Conservation (phyloP, 2,329 filamentous ascomycete species). For the Didymella exigua region DNA sequence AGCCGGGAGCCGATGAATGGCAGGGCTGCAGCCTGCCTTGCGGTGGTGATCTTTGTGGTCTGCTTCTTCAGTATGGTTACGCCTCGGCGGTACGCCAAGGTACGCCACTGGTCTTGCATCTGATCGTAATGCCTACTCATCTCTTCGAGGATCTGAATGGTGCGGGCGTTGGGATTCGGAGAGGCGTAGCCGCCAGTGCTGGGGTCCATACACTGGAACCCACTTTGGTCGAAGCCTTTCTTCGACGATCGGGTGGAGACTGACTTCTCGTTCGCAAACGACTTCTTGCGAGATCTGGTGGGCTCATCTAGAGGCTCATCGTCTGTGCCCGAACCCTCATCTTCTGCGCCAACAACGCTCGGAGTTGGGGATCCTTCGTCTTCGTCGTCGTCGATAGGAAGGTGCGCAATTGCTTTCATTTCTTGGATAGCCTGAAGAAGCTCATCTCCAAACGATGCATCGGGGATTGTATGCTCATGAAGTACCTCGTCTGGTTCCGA, state of each 20-base stretch:
- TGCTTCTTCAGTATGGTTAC: conserved; percentile 75
- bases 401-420: conserved; percentile 63
- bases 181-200: conserved; percentile 52
- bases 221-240: conserved; percentile 43
- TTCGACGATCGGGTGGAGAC: conserved; percentile 19
- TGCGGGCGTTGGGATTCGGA: conserved; percentile 73
- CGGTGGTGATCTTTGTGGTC: conserved; percentile 66
- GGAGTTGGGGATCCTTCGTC: conserved; percentile 34
- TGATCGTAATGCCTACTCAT: conserved; percentile 80
- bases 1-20: conserved; percentile 73
- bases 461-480: conserved; percentile 8
- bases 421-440: conserved; percentile 69
- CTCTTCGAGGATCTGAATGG: conserved; percentile 76
- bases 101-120: conserved; percentile 78
- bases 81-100: conserved; percentile 75
- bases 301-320: conserved; percentile 27
- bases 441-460: conserved; percentile 53
- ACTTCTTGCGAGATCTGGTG: conserved; percentile 17
- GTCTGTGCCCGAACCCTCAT: conserved; percentile 23
- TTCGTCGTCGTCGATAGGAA: conserved; percentile 55
- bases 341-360: conserved; percentile 30
- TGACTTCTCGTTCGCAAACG: neutral
- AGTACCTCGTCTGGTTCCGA: conserved; percentile 4
- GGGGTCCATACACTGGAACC: conserved; percentile 66
- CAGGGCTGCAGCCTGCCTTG: conserved; percentile 70